Evolutionary conservation across 768 basidiomycete genomes (phyloP), one percentile per base, ranked within the genome.

Genomic region (Lentinula boryana): DNA sequence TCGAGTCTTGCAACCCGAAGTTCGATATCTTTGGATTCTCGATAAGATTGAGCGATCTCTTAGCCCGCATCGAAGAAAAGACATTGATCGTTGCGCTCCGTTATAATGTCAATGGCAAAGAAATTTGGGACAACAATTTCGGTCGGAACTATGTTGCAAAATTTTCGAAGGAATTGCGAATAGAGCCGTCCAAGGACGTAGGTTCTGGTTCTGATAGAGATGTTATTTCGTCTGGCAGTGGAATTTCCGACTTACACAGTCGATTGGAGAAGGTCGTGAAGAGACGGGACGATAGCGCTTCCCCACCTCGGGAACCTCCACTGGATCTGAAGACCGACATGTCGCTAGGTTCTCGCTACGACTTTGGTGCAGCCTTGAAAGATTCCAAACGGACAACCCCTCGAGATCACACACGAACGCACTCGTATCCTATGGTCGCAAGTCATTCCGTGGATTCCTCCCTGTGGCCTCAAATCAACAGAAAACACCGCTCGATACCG

Each of bases 91-190:
- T 97, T 49, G 93, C 91, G 2, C 73, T 98, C 50, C 77, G 91
- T 58, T 94, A 89, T 67, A 71, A 76, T 12, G 84, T 87, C 27
- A 84, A 75, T 4, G 90, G 89, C 0, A 74, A 77, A 64, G 95
- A 98, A 71, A 82, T 89, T 61, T 98, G 96, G 96, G 96, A 98
- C 72, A 95, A 92, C 75, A 96, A 97, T 69, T 70, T 66, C 27
- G 87, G 88, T 1, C 70, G 78, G 58, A 92, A 98, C 69, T 98
- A 96, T 71, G 76, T 84, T 51, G 83, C 91, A 58, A 83, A 78
- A 60, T 95, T 98, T 68, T 73, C 72, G 58, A 74, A 75, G 63
- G 64, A 69, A 66, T 64, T 65, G 61, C 18, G 50, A 27, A 13
- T 62, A 43, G 51, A 49, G 38, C 65, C 66, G 33, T 69, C 71